Evolutionary conservation across 2,329 filamentous ascomycete species (phyloP).

Genomic region (Aspergillus pseudotamarii): DNA sequence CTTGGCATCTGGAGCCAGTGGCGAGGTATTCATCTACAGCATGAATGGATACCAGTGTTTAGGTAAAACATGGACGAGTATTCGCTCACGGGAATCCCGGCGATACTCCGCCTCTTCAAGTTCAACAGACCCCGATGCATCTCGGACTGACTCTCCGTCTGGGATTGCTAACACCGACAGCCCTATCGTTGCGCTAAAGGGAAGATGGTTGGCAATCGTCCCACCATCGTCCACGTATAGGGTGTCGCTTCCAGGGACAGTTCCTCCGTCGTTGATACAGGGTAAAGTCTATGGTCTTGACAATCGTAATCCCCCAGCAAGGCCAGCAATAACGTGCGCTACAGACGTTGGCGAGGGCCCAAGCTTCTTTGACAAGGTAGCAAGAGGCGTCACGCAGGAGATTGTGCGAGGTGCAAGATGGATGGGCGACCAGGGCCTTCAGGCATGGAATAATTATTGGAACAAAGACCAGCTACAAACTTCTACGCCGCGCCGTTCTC

Average conservation of each 20-base stretch:
- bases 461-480: constrained; percentile 44
- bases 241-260: constrained; percentile 43
- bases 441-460: constrained; percentile 56
- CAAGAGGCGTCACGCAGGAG: constrained; percentile 53
- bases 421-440: constrained; percentile 53
- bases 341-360: constrained; percentile 52
- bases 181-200: constrained; percentile 47
- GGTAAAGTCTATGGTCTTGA: constrained; percentile 45
- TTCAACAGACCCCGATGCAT: constrained; percentile 48
- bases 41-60: constrained; percentile 63
- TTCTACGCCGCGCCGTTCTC: constrained; percentile 33
- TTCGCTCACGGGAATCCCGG: constrained; percentile 59
- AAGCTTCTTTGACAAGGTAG: constrained; percentile 51
- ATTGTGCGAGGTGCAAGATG: constrained; percentile 51
- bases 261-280: constrained; percentile 39
- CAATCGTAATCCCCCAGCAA: constrained; percentile 44
- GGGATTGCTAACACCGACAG: constrained; percentile 31
- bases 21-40: constrained; percentile 82
- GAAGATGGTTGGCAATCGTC: constrained; percentile 51
- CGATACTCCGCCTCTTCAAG: constrained; percentile 51
- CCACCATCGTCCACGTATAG: constrained; percentile 44
- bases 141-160: constrained; percentile 42
- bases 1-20: constrained; percentile 78
- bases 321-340: constrained; percentile 47
- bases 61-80: constrained; percentile 88